Evolutionary conservation across 306 rosid species (phyloP), one percentile per base, ranked within the genome.

Genomic region (Lathyrus sativus): DNA sequence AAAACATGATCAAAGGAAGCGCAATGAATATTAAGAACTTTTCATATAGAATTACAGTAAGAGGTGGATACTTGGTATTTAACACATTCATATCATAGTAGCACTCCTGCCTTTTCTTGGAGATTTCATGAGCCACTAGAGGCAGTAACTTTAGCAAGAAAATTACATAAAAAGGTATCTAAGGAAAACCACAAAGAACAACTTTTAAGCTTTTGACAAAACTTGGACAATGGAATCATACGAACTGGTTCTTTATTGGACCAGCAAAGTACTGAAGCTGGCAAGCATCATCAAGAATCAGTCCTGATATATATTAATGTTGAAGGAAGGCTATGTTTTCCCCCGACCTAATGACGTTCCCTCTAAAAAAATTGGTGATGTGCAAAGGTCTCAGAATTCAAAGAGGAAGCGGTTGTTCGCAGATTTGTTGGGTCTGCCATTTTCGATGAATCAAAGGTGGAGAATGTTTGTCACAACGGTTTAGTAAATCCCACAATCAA

Each of bases 401-500:
- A 85, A 76, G 97, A 93, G 85, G 99, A 93, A 78, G 90, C 99
- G 4, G 83, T 90, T 26, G 90, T 93, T 56, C 17, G 89, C 77
- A 82, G 91, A 83, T 90, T 93, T 73, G 99, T 93, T 65, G 99
- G 99, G 54, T 86, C 96, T 65, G 57, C 99, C 58, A 88, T 93
- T 76, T 82, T 63, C 62, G 84, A 88, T 66, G 95, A 88, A 67
- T 95, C 97, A 14, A 72, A 76, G 81, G 99, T 84, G 81, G 99
- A 93, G 74, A 93, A 93, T 70, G 91, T 77, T 61, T 93, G 99
- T 61, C 99, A 93, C 82, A 96, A 90, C 53, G 99, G 99, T 43
- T 85, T 93, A 67, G 96, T 93, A 56, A 97, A 93, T 11, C 99
- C 99, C 33, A 93, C 97, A 50, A 76, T 93, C 73, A 93, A 93